phyloP scores from a whole-genome alignment of 805 yeast species.

The Barnettozyma vustinii region DNA sequence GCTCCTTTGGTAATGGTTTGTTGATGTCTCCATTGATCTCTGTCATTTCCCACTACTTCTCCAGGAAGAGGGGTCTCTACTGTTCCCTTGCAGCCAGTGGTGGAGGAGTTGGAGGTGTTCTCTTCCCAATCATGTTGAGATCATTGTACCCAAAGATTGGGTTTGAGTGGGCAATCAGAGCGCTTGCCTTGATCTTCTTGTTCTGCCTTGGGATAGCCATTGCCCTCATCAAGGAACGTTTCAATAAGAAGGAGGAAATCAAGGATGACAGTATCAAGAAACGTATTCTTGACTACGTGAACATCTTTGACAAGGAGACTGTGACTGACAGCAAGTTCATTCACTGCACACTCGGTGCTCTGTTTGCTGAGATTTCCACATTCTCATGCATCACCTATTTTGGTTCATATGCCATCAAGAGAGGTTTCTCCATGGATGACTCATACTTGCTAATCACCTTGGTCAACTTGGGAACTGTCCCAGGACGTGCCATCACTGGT shows the following conservation, averaged over 20 bases:
- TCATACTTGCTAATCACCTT: slow-evolving; percentile 42
- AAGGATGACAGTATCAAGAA: slow-evolving; percentile 10
- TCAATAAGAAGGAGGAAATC: slow-evolving; percentile 16
- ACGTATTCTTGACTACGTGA: slow-evolving; percentile 14
- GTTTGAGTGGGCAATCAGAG: slow-evolving; percentile 48
- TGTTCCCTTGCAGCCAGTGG: slow-evolving; percentile 44
- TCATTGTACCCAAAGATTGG: slow-evolving; percentile 38
- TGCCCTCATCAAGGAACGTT: slow-evolving; percentile 30
- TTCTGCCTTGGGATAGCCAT: slow-evolving; percentile 23
- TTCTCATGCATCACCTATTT: slow-evolving; percentile 42
- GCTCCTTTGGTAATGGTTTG: slow-evolving; percentile 42
- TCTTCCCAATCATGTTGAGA: slow-evolving; percentile 43
- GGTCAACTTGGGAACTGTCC: slow-evolving; percentile 35
- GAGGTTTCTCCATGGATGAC: slow-evolving; percentile 36
- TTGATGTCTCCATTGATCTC: slow-evolving; percentile 41
- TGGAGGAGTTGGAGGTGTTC: slow-evolving; percentile 46
- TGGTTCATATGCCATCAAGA: slow-evolving; percentile 44
- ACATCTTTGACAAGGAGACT: slow-evolving; percentile 29
- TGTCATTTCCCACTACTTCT: slow-evolving; percentile 41
- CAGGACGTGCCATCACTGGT: slow-evolving; percentile 40
- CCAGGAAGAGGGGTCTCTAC: slow-evolving; percentile 38
- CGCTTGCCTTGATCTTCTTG: slow-evolving; percentile 38
- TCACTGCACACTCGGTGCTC: slow-evolving; percentile 38
- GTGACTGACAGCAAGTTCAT: slow-evolving; percentile 41
- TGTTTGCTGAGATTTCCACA: slow-evolving; percentile 42